Conservation (phyloP, 176 grass and related monocot species). For the bread wheat (Triticum aestivum) region IWGSC_CS_RefSeq_v2.1 NC_057802.1:518192534-518193033, state of each 20-base stretch:
- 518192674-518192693: neutral
- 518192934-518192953: neutral
- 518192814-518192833: slow-evolving; percentile 5
- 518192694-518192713: neutral
- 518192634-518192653: neutral
- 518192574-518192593: neutral
- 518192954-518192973: neutral
- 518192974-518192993: neutral
- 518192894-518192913: neutral
- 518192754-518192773: slow-evolving; percentile 57
- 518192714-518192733: neutral
- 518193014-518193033: too few relatives aligned
- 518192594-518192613: neutral
- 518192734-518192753: slow-evolving; percentile 48
- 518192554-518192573: neutral
- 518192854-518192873: neutral
- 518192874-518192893: neutral
- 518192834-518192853: slow-evolving; percentile 1
- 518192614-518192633: neutral
- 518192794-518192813: slow-evolving; percentile 65
- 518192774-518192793: slow-evolving; percentile 58
- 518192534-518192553: neutral
- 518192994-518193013: too few relatives aligned
- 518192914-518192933: neutral
- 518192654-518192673: neutral